These are phyloP conservation scores for Podospora australis DNA, from an alignment of 495 filamentous ascomycete species.

Conservation along the genomic window DNA sequence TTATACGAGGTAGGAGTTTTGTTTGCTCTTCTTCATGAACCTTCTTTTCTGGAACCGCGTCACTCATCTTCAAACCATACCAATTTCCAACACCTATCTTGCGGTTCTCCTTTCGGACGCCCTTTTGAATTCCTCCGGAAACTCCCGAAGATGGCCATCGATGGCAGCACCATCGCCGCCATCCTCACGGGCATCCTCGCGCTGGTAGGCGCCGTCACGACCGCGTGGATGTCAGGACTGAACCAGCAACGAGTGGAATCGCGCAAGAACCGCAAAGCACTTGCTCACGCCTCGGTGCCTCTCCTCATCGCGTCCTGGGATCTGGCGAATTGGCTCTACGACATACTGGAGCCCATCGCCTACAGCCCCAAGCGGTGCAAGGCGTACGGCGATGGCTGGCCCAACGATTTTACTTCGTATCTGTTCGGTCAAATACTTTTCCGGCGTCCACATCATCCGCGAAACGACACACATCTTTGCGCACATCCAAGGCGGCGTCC, in stretches of 20 bases:
- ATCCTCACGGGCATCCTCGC: conserved; percentile 9
- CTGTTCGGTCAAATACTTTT: conserved; percentile 8
- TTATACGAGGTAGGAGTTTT: not conserved
- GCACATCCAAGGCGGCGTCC: not conserved
- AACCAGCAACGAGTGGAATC: conserved; percentile 3
- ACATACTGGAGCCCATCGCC: conserved; percentile 4
- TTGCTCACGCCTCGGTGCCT: conserved; percentile 2
- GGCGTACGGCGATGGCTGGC: conserved; percentile 4
- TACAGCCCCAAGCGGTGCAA: conserved; percentile 2
- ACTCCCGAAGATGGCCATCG: not conserved
- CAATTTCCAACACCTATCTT: not conserved
- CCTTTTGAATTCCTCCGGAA: not conserved
- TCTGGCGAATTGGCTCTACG: conserved; percentile 5
- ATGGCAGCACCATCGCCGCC: conserved; percentile 7
- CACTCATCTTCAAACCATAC: not conserved
- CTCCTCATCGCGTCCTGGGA: conserved; percentile 11
- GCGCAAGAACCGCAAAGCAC: conserved; percentile 3
- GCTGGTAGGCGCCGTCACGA: conserved; percentile 6
- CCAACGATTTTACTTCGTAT: conserved; percentile 3
- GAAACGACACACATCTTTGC: conserved; percentile 9
- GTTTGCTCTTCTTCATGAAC: not conserved
- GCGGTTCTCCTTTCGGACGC: not conserved
- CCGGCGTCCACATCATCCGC: conserved; percentile 10
- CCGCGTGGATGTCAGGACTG: conserved; percentile 7
- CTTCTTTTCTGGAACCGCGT: not conserved